These are phyloP conservation scores for Allium cepa DNA, from an alignment of 106 monocot genomes.

Conservation along the genomic window DNA sequence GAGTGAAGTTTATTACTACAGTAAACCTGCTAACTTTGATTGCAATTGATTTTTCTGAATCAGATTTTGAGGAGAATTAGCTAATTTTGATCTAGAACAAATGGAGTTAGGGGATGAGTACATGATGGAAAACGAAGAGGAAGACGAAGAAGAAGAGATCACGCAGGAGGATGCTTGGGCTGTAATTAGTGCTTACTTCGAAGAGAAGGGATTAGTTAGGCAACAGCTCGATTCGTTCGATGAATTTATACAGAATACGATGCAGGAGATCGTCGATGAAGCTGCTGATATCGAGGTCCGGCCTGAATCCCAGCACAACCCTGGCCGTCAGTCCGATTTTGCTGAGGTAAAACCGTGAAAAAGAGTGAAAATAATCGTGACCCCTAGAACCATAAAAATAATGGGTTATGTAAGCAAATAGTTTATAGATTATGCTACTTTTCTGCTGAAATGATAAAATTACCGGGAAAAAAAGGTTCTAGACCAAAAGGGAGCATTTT, in stretches of 20 bases:
- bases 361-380: too few species aligned
- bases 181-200: slow-evolving; percentile 96
- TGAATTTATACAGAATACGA: slow-evolving; percentile 92
- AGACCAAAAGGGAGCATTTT: too few species aligned
- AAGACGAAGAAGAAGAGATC: slow-evolving; percentile 82
- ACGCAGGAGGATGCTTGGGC: slow-evolving; percentile 99
- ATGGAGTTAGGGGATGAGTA: slow-evolving; percentile 26
- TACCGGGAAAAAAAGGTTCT: too few species aligned
- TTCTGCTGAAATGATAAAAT: too few species aligned
- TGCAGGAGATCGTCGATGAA: slow-evolving; percentile 99
- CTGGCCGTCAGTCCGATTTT: slow-evolving; percentile 83
- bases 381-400: too few species aligned
- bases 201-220: slow-evolving; percentile 93
- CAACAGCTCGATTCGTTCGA: slow-evolving; percentile 99
- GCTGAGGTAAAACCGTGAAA: slow-evolving; percentile 40
- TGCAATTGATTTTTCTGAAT: too few species aligned
- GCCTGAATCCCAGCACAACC: slow-evolving; percentile 95
- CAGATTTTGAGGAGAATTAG: too few species aligned
- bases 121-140: slow-evolving; percentile 19
- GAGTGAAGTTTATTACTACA: too few species aligned
- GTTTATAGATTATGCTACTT: too few species aligned
- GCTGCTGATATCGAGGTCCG: slow-evolving; percentile 93
- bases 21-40: too few species aligned
- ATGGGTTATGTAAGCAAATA: too few species aligned
- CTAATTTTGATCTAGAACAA: too few species aligned